These are phyloP conservation scores for Naganishia kalamii DNA, from an alignment of 768 basidiomycete species.

Conservation along the genomic window DNA sequence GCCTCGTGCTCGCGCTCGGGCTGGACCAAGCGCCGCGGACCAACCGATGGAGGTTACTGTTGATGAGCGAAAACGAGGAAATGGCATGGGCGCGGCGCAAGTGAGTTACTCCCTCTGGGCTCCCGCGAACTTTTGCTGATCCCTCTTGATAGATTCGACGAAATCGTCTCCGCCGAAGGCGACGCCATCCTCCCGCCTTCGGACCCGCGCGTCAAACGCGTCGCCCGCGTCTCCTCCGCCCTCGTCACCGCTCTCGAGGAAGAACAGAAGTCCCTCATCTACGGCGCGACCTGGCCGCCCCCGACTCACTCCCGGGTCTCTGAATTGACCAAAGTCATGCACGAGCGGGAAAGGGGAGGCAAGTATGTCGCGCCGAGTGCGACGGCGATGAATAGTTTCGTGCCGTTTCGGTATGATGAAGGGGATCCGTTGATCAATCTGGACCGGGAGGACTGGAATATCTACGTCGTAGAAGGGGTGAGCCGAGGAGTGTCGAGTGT, in stretches of 20 bases:
- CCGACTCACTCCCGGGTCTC: conserved; percentile 9
- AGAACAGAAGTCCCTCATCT: conserved; percentile 38
- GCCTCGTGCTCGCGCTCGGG: conserved; percentile 49
- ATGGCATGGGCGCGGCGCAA: conserved; percentile 49
- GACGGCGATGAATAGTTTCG: conserved; percentile 36
- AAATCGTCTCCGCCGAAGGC: conserved; percentile 46
- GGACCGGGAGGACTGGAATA: conserved; percentile 47
- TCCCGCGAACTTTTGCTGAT: conserved; percentile 1
- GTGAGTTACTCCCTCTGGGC: conserved; percentile 26
- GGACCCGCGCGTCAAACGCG: conserved; percentile 44
- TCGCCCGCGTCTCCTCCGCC: conserved; percentile 46
- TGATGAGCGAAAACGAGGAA: conserved; percentile 51
- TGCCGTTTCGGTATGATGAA: conserved; percentile 47
- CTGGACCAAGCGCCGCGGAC: conserved; percentile 49
- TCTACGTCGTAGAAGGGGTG: conserved; percentile 50
- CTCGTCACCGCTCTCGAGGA: conserved; percentile 48
- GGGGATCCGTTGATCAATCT: conserved; percentile 49
- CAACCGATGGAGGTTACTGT: conserved; percentile 49
- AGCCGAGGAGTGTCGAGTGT: conserved; percentile 13
- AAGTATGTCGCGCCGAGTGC: conserved; percentile 31
- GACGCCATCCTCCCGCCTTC: conserved; percentile 43
- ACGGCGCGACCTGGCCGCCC: conserved; percentile 44
- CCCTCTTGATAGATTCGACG: conserved; percentile 42
- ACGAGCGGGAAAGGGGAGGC: conserved; percentile 32
- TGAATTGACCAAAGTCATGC: conserved; percentile 35